phyloP scores from a whole-genome alignment of 495 filamentous ascomycete species.

The Penicillium psychrofluorescens region DNA sequence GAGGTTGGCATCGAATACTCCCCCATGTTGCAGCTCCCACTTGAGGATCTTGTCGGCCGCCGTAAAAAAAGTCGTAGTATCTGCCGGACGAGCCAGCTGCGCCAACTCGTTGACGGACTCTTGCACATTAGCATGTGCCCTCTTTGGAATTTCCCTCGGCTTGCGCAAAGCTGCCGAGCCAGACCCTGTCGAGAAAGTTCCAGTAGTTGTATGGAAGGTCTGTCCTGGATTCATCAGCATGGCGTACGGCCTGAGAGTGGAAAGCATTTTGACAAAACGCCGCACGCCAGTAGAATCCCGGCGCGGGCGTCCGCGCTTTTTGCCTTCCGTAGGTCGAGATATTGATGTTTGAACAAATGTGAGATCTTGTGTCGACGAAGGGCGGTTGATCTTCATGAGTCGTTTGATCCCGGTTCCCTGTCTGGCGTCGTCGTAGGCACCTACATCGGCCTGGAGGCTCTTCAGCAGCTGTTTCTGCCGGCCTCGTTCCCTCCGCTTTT shows the following conservation, averaged over 20 bases:
- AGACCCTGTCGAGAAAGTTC: constrained; percentile 38
- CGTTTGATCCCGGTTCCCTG: constrained; percentile 16
- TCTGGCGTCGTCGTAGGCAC: constrained; percentile 1
- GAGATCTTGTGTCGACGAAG: constrained; percentile 3
- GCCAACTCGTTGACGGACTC: constrained; percentile 23
- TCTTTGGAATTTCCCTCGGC: not conserved
- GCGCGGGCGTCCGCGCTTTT: not conserved
- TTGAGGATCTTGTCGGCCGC: constrained; percentile 22
- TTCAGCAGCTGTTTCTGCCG: constrained; percentile 23
- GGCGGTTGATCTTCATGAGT: constrained; percentile 25
- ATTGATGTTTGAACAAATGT: constrained; percentile 17
- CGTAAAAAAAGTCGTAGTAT: constrained; percentile 12
- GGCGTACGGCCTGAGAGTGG: constrained; percentile 23
- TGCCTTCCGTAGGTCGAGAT: constrained; percentile 10
- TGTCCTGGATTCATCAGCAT: constrained; percentile 43
- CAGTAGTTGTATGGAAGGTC: constrained; percentile 28
- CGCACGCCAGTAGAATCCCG: constrained; percentile 4
- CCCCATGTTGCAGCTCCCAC: constrained; percentile 32
- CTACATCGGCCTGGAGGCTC: constrained; percentile 12
- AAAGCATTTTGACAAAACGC: constrained; percentile 13
- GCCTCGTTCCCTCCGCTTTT: constrained; percentile 19
- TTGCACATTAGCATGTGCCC: constrained; percentile 5
- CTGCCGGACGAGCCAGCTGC: constrained; percentile 8
- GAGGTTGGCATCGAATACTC: constrained; percentile 16
- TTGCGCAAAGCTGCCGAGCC: constrained; percentile 3